These are phyloP conservation scores for Periconia macrospinosa DNA, from an alignment of 2,329 filamentous ascomycete species.

Conservation along the genomic window DNA sequence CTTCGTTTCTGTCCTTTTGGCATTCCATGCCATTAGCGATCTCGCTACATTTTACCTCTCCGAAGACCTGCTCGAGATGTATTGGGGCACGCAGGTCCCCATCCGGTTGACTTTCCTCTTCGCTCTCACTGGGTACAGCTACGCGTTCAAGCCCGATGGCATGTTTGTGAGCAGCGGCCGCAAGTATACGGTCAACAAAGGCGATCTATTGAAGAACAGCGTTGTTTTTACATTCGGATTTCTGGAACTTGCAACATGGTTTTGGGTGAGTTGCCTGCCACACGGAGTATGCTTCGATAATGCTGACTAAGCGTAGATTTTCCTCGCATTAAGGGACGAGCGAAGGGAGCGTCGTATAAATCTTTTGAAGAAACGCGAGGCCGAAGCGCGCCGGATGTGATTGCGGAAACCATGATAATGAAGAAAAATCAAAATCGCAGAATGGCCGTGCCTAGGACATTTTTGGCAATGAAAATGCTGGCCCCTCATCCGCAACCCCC, in stretches of 20 bases:
- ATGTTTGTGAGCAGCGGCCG: constrained; percentile 38
- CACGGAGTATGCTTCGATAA: neutral
- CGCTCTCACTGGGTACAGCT: constrained; percentile 64
- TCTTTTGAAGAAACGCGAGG: constrained; percentile 35
- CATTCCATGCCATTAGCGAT: constrained; percentile 57
- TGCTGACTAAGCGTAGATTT: constrained; percentile 26
- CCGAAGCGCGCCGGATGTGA: constrained; percentile 28
- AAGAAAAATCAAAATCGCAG: neutral
- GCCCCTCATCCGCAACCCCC: no score
- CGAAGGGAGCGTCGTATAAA: constrained; percentile 31
- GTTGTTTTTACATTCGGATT: constrained; percentile 85
- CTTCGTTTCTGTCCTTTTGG: constrained; percentile 69
- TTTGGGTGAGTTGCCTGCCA: constrained; percentile 65
- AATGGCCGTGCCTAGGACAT: no score
- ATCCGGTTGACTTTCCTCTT: constrained; percentile 68
- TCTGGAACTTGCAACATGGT: constrained; percentile 81
- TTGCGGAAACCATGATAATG: neutral
- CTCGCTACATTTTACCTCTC: constrained; percentile 50
- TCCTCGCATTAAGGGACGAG: constrained; percentile 41
- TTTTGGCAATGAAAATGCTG: no score
- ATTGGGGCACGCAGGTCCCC: constrained; percentile 59
- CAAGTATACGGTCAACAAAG: constrained; percentile 35
- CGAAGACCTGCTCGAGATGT: constrained; percentile 46
- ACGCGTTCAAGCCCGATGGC: constrained; percentile 61
- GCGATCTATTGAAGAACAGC: constrained; percentile 76